Base-by-base conservation (phyloP, 23 red algal genomes). In the Agarophyton chilense region DNA sequence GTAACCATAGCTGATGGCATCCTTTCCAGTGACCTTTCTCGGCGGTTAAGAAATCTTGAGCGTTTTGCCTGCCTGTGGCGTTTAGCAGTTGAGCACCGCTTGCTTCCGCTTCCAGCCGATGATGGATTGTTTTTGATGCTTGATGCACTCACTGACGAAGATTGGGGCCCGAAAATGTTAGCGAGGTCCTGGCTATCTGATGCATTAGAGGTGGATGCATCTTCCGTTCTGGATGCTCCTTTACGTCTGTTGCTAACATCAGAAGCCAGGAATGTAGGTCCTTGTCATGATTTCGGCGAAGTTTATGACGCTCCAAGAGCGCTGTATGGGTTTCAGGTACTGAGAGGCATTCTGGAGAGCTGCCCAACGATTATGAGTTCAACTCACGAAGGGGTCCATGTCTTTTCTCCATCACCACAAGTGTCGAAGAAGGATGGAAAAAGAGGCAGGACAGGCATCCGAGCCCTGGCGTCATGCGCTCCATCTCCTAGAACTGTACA, bases 161-260 rank as follows among this genome's bases (percentile, higher is more conserved):
- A 91, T 51, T 91, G 88, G 88, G 88, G 64, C 10, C 88, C 88
- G 61, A 91, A 91, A 76, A 91, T 91, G 88, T 61, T 91, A 5
- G 75, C 88, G 4, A 71, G 88, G 36, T 91, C 88, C 16, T 91
- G 88, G 88, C 28, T 91, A 0, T 91, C 88, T 73, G 88, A 91
- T 54, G 88, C 88, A 3, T 49, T 91, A 25, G 88, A 81, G 36
- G 67, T 82, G 22, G 88, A 91, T 74, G 57, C 88, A 73, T 32
- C 57, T 21, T 81, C 88, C 33, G 88, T 91, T 26, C 76, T 91
- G 22, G 88, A 91, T 75, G 88, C 88, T 14, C 87, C 88, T 49
- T 62, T 91, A 24, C 73, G 88, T 29, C 55, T 91, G 16, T 60
- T 91, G 44, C 60, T 91, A 11, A 91, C 88, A 18, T 73, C 57